Base-by-base conservation (phyloP, 2,329 filamentous ascomycete species). In the Aciculosporium take region DNA sequence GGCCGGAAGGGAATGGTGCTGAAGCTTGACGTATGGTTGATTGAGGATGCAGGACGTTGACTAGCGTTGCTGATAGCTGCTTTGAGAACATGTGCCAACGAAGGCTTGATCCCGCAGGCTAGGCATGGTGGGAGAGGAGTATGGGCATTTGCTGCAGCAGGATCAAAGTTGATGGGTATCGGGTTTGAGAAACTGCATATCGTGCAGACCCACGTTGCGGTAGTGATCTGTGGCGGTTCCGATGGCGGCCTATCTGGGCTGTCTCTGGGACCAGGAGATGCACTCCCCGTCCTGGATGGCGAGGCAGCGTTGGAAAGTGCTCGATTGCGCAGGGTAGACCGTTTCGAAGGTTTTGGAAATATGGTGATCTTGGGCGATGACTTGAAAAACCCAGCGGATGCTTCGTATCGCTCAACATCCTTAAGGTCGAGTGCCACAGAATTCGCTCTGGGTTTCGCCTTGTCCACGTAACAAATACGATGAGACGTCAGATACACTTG, bases 401-500 rank as follows among this genome's bases (percentile, higher is more conserved):
- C 88, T 50, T 98, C 91, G 54, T 80, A 81, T 50, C 83, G 77
- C 53, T 98, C 91, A 34, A 98, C 78, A 57, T 94, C 84, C 57
- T 88, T 94, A 41, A 98, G 66, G 50, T 94, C 84, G 41, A 98
- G 71, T 13, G 84, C 83, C 25, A 88, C 74, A 0, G 88, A 94
- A 59, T 84, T 78, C 56, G 82, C 83, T 48, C 89, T 76, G 13
- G 91, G 87, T 48, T 95, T 82, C 25, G 77, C 72, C 54, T 87
- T 82, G 56, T 95, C 88, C 48, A 98, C 84, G 58, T 96, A 98
- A 67, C 89, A 98, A 46, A 86, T 79, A 40, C 91, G 83, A 62
- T 96, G 89, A 7, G 91, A 94, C 15, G 91, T 98, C 62, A 98
- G 63, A 59, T 98, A 98, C 42, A 91, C 86, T 65, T 95, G 87